Conservation (phyloP, 805 yeast genomes). For the Saturnispora halmiae region DNA sequence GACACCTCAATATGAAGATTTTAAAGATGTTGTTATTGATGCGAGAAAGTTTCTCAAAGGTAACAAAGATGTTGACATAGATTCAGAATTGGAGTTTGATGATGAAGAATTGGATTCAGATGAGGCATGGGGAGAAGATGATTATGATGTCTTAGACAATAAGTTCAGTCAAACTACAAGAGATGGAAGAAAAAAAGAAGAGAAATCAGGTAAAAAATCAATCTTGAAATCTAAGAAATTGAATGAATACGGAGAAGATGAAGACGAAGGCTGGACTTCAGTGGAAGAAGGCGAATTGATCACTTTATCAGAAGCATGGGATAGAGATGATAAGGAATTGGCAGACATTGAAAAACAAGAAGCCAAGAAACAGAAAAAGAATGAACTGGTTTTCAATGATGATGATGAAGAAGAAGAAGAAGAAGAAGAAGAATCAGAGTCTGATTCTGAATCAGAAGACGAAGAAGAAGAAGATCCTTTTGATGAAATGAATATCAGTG, state of each 20-base stretch:
- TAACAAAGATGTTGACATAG: constrained; percentile 9
- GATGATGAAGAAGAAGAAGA: constrained; percentile 22
- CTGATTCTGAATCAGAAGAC: constrained; percentile 18
- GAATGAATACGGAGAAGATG: constrained; percentile 35
- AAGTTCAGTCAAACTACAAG: constrained; percentile 63
- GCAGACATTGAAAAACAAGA: constrained; percentile 4
- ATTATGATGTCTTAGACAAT: constrained; percentile 49
- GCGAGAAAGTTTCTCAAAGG: constrained; percentile 24
- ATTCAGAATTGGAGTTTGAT: constrained; percentile 27
- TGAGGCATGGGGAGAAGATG: constrained; percentile 80
- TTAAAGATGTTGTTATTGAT: constrained; percentile 26
- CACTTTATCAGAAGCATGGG: constrained; percentile 86
- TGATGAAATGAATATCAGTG: constrained; percentile 21
- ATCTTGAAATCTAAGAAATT: constrained; percentile 12
- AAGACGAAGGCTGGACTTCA: constrained; percentile 59
- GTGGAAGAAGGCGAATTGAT: constrained; percentile 69
- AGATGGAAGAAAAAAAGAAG: constrained; percentile 30
- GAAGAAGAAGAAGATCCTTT: constrained; percentile 22
- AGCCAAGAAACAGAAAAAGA: constrained; percentile 11
- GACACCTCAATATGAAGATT: constrained; percentile 13
- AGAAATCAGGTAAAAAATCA: background rate
- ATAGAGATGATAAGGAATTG: constrained; percentile 52
- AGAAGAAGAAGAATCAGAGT: constrained; percentile 17
- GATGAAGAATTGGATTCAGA: constrained; percentile 50
- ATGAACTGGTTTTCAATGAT: constrained; percentile 17